phyloP scores from a whole-genome alignment of 1,284 basidiomycete genomes.

The Mycena sp. region DNA sequence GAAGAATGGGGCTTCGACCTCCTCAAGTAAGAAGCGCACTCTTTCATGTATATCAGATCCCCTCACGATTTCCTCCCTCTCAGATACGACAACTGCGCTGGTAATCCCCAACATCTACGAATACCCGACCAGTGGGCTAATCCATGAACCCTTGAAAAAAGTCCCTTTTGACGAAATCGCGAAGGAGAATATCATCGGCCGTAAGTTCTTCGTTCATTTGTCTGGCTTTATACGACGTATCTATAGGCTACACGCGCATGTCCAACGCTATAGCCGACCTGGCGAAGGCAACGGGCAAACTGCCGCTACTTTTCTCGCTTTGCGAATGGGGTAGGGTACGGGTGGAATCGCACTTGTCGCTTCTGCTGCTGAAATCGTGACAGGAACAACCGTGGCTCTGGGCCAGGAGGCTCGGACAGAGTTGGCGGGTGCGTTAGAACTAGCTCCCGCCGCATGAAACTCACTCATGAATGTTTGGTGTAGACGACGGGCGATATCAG shows the following conservation, averaged over 20 bases:
- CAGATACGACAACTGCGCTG: constrained; percentile 68
- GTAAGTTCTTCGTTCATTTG: constrained; percentile 44
- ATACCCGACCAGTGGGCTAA: background rate
- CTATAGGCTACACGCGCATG: constrained; percentile 61
- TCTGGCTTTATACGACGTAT: background rate
- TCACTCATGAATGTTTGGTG: background rate
- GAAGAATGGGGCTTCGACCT: constrained; percentile 68
- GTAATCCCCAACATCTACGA: constrained; percentile 37
- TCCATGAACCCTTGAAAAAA: constrained; percentile 29
- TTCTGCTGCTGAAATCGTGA: background rate
- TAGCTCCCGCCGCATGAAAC: background rate
- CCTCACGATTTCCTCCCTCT: background rate
- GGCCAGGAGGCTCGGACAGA: constrained; percentile 62
- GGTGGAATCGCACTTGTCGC: background rate
- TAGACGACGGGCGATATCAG: constrained; percentile 67
- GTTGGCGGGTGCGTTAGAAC: constrained; percentile 62
- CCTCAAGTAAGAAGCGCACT: constrained; percentile 56
- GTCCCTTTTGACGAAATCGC: constrained; percentile 64
- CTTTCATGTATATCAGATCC: background rate
- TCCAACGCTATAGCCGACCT: constrained; percentile 59
- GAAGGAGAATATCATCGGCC: constrained; percentile 62
- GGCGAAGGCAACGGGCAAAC: constrained; percentile 50
- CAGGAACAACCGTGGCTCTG: constrained; percentile 70
- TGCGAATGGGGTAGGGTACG: constrained; percentile 67
- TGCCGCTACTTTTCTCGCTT: constrained; percentile 59